Base-by-base conservation (phyloP, 1,284 basidiomycete species). In the Ustilago curta region DNA sequence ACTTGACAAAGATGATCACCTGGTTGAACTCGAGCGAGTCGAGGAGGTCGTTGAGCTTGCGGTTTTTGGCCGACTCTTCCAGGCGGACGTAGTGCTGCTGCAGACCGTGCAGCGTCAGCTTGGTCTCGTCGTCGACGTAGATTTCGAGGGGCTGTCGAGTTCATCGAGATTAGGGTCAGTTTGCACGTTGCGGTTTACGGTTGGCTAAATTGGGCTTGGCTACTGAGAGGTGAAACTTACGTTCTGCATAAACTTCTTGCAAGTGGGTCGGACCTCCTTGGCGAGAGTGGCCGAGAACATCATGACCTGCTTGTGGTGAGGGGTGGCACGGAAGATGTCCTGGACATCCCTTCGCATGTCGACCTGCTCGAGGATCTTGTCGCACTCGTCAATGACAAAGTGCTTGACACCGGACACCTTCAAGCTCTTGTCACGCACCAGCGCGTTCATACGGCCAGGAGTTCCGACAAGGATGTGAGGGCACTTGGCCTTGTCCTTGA, bases 361-460 rank as follows among this genome's bases (percentile, higher is more conserved):
- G 88, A 99, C 94, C 91, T 95, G 93, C 90, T 99, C 97, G 86
- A 99, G 91, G 94, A 99, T 98, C 91, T 99, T 99, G 90, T 99
- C 97, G 89, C 97, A 99, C 88, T 99, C 97, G 89, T 99, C 97
- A 86, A 99, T 89, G 70, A 97, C 95, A 87, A 99, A 99, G 89
- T 98, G 95, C 89, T 84, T 84, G 65, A 84, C 83, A 25, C 81
- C 82, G 19, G 75, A 74, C 8, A 70, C 77, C 75, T 84, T 84
- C 48, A 84, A 73, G 37, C 58, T 68, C 77, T 83, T 84, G 68
- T 84, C 83, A n/a, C 82, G 75, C 27, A 84, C 82, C 19, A 84
- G 76, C 8, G 78, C 83, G 55, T 82, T 83, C 80, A 84, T 80
- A 35, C 83, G 82, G 80, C 97, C 97, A 53, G 97, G 97, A 19